Evolutionary conservation across 2,329 filamentous ascomycete genomes (phyloP), one percentile per base, ranked within the genome.

Genomic region (Aspergillus alliaceus): DNA sequence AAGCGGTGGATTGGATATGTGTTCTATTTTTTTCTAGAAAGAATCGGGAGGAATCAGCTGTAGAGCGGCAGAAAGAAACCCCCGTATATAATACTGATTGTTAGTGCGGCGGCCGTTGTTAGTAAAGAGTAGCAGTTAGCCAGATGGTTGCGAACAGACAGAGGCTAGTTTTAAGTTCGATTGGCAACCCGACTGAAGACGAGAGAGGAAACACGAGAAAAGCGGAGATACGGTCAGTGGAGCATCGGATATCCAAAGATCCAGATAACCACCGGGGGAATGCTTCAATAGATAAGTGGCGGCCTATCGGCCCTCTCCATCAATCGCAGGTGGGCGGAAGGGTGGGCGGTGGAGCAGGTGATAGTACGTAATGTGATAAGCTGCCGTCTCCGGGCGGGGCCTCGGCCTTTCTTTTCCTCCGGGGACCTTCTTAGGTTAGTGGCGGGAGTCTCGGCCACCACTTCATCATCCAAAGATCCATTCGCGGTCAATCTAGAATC

Each of bases 251-350:
- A 53, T 31, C 34, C 37, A 53, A 25, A 46, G 18, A 20, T 53
- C 15, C 27, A 48, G 56, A 54, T 50, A 54, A 49, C 39, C 25
- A 35, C 27, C 24, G n/a, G n/a, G n/a, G n/a, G n/a, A n/a, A n/a
- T n/a, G n/a, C n/a, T n/a, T n/a, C n/a, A n/a, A n/a, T 27, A 46
- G 49, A 53, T 51, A 35, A 35, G 44, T 54, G 47, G 42, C 44
- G 35, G 47, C 52, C 42, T 24, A 58, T 64, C 62, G 60, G 62
- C 31, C 39, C 14, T 59, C 54, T 58, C 39, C 34, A 49, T 54
- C 62, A 64, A 64, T 64, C 59, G 61, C 25, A 51, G 20, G 27
- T n/a, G 14, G 14, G n/a, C 27, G 35, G 44, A 34, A 34, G 37
- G 18, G 53, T 35, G 32, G 37, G 32, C 50, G 49, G 46, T 48